Evolutionary conservation across 148 eudicot species (phyloP).

Genomic region (Beta vulgaris): DNA sequence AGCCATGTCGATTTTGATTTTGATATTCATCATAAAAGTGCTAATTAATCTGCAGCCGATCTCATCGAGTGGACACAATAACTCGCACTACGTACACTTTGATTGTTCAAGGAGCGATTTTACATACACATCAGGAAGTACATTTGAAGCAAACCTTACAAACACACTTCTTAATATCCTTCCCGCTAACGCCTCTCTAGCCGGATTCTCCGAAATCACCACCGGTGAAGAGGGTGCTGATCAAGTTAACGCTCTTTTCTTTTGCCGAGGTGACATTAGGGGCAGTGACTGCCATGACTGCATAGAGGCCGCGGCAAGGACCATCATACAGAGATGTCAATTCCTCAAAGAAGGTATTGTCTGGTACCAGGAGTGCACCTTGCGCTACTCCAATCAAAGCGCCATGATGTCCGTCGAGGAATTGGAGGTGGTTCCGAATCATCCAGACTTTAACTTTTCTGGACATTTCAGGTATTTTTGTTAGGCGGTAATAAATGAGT

Average conservation of each 20-base stretch:
- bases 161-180: background rate
- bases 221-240: background rate
- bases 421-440: background rate
- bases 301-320: constrained; percentile 3
- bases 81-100: background rate
- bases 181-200: background rate
- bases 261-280: constrained; percentile 26
- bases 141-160: constrained; percentile 2
- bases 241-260: constrained; percentile 24
- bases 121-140: background rate
- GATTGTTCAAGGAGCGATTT: background rate
- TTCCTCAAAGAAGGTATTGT: constrained; percentile 17
- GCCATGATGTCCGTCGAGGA: background rate
- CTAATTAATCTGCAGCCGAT: no score
- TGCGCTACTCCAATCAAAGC: constrained; percentile 24
- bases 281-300: constrained; percentile 20
- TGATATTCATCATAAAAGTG: no score
- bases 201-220: background rate
- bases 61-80: no score
- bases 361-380: constrained; percentile 29
- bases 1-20: no score
- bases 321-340: background rate
- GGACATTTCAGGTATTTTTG: background rate
- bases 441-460: background rate
- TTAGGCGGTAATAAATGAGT: no score